Conservation (phyloP, 2,329 filamentous ascomycete genomes). For the Cryphonectria japonica region DNA sequence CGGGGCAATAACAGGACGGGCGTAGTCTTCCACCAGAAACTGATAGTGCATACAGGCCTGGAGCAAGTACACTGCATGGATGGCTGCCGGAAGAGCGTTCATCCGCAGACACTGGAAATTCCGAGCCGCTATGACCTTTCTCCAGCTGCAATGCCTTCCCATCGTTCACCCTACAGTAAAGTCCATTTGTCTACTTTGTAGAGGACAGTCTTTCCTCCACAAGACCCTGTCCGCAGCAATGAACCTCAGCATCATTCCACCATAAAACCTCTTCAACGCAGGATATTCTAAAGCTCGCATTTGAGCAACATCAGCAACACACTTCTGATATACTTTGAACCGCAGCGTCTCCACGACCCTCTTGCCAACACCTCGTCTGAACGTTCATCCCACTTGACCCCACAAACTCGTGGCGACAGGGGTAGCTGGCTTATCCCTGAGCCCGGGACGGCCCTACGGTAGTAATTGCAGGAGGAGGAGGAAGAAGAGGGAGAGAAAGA, state of each 20-base stretch:
- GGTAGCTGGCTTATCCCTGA: constrained; percentile 6
- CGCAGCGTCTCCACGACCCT: not conserved
- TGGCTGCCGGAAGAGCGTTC: not conserved
- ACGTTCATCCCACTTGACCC: constrained; percentile 20
- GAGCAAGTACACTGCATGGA: not conserved
- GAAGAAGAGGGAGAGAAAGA: not conserved
- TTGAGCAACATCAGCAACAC: not conserved
- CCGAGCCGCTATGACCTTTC: not conserved
- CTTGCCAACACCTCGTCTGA: constrained; percentile 9
- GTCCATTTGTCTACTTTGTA: not conserved
- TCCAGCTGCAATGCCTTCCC: no score
- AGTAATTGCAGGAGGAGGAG: not conserved
- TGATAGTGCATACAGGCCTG: constrained; percentile 2
- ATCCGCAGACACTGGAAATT: not conserved
- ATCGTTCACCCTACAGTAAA: not conserved
- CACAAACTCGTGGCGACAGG: constrained; percentile 15
- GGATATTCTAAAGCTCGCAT: no score
- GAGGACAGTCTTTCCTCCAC: no score
- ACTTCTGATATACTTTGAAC: not conserved
- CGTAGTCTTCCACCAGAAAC: no score
- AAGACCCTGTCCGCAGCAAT: not conserved
- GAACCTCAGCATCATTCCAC: not conserved
- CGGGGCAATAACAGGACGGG: constrained; percentile 8
- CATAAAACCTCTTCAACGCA: not conserved
- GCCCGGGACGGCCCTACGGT: not conserved